Percentiles rank a stretch among this genome's conserved stretches.
These are phyloP conservation scores for Hypoxylon sp. DNA, from an alignment of 2,329 filamentous ascomycete species.

Conservation along the genomic window DNA sequence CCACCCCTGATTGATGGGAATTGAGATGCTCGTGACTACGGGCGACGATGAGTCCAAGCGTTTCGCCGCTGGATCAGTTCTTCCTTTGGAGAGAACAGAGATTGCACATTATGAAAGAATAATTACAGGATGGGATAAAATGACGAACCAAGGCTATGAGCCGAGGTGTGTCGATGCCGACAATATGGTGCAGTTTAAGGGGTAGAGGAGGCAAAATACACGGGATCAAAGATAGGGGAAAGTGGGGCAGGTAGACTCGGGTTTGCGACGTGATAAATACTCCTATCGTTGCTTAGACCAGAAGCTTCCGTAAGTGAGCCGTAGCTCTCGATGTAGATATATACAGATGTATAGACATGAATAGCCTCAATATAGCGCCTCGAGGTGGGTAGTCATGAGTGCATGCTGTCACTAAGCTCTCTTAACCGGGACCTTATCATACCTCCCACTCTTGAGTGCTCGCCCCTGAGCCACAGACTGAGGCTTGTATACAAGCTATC, in stretches of 20 bases:
- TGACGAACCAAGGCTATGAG: conserved; percentile 30
- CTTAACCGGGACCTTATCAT: conserved; percentile 31
- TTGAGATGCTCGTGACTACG: conserved; percentile 16
- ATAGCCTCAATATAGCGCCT: background rate
- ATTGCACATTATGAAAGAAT: conserved; percentile 11
- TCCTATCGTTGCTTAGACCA: background rate
- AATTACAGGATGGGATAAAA: conserved; percentile 28
- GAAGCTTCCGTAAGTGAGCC: background rate
- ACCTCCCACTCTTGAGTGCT: conserved; percentile 33
- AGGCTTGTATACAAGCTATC: conserved; percentile 34
- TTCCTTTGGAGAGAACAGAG: conserved; percentile 13
- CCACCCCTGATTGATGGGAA: conserved; percentile 21
- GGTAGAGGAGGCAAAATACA: background rate
- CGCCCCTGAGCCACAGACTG: conserved; percentile 33
- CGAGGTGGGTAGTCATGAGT: background rate
- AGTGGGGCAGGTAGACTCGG: no score
- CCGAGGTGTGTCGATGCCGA: conserved; percentile 29
- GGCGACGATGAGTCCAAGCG: conserved; percentile 27
- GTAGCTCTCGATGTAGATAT: background rate
- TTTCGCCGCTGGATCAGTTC: conserved; percentile 26
- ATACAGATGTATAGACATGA: background rate
- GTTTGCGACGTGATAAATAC: no score
- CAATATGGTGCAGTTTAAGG: conserved; percentile 5
- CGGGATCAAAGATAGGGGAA: background rate
- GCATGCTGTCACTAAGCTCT: conserved; percentile 11